Percentiles rank a stretch among this genome's conserved stretches.
Evolutionary conservation across 1,284 basidiomycete species (phyloP).

Genomic region (Ceratobasidium sp.): DNA sequence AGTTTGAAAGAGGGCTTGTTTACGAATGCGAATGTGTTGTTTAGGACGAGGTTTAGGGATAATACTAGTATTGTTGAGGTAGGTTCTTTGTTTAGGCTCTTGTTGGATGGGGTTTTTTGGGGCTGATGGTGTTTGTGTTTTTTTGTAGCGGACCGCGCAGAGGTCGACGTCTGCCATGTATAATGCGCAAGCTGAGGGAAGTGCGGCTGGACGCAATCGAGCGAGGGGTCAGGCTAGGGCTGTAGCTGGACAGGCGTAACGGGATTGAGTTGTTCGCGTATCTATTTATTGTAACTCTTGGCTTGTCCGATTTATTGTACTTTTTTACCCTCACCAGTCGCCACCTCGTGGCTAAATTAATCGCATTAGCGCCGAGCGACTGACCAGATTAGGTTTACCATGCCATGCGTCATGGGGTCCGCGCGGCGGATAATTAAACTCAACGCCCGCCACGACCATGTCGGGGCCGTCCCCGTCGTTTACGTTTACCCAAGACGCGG

Average conservation of each 20-base stretch:
- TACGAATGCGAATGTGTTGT: conserved; percentile 97
- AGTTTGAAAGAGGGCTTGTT: conserved; percentile 97
- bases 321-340: background rate
- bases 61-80: conserved; percentile 90
- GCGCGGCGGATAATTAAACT: conserved; percentile 6
- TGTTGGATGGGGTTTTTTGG: too few relatives aligned
- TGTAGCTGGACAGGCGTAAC: conserved; percentile 10
- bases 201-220: background rate
- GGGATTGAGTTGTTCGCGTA: background rate
- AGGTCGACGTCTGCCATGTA: conserved; percentile 28
- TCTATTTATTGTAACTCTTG: conserved; percentile 2
- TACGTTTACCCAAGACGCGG: conserved; percentile 35
- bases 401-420: conserved; percentile 24
- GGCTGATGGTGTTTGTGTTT: too few relatives aligned
- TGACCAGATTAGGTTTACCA: background rate
- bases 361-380: background rate
- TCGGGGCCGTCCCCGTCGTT: background rate
- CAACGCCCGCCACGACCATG: conserved; percentile 22
- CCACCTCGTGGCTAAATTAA: background rate
- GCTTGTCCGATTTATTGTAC: background rate
- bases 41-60: conserved; percentile 91
- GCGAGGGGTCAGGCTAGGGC: conserved; percentile 2
- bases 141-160: conserved; percentile 31
- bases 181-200: conserved; percentile 13
- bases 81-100: too few relatives aligned